phyloP scores from a whole-genome alignment of 176 grass and related monocot species.

The Aegilops umbellulata region DNA sequence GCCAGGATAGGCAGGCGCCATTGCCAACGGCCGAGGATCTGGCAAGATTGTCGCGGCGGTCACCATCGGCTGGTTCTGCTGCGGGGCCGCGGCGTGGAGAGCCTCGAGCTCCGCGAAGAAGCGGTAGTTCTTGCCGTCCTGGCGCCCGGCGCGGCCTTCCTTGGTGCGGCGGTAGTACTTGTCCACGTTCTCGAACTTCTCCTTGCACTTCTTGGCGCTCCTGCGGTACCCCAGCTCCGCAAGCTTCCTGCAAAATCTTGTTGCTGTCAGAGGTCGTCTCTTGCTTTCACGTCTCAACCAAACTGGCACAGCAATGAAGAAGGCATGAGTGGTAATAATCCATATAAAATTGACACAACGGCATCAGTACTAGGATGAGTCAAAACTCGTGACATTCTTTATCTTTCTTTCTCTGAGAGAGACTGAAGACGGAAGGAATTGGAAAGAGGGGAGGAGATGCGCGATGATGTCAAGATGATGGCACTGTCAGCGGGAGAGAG shows the following conservation, averaged over 20 bases:
- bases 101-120: conserved; percentile 80
- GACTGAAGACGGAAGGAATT: conserved; percentile 39
- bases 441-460: conserved; percentile 23
- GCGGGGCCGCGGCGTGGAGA: conserved; percentile 43
- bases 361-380: neutral
- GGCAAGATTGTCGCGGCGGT: neutral
- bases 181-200: conserved; percentile 99
- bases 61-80: neutral
- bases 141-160: conserved; percentile 79
- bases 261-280: neutral
- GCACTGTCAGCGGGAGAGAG: neutral
- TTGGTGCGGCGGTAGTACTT: conserved; percentile 99
- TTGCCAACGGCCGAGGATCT: conserved; percentile 1
- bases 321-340: conserved; percentile 10
- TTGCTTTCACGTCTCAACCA: conserved; percentile 39
- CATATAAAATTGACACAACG: neutral
- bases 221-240: conserved; percentile 82
- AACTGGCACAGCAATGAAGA: neutral
- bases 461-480: conserved; percentile 22
- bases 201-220: conserved; percentile 93
- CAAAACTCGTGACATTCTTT: conserved; percentile 13
- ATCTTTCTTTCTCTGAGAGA: conserved; percentile 21
- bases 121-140: conserved; percentile 96
- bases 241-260: conserved; percentile 64
- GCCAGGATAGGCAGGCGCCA: conserved; percentile 13